Evolutionary conservation across 192 early-diverging fungal genomes (phyloP), one percentile per base, ranked within the genome.

Genomic region (Linnemannia zychae): DNA sequence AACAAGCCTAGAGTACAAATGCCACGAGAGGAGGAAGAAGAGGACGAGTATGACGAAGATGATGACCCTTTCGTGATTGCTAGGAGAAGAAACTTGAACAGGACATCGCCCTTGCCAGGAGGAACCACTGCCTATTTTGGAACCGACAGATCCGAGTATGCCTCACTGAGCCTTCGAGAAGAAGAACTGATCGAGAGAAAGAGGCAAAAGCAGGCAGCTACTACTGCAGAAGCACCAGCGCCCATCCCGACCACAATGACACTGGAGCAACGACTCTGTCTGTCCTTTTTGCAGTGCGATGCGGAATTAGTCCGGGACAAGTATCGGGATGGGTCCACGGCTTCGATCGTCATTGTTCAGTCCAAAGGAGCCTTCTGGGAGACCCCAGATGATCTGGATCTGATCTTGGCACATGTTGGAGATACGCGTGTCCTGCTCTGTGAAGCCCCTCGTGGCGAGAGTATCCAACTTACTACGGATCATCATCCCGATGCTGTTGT

Each of bases 331-430:
- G 94, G 94, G 13, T 95, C 94, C 28, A 95, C 94, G 7, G 94
- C 93, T 2, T 92, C 91, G 47, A 80, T 91, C 3, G 93, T 91
- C 17, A 87, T 95, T 80, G 71, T 95, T 15, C 92, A 93, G 88
- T 90, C 93, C 7, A 80, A 89, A 20, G 93, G 88, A 37, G 90
- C 94, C 28, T 95, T 95, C 77, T 95, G 94, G 94, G 79, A 83
- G 13, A 90, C 88, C 47, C 87, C 89, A 48, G 89, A 93, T 63
- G 88, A 91, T 60, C 81, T 93, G 67, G 90, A 94, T 67, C 79
- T 94, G 72, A 76, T 91, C 33, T 74, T 95, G 33, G 92, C 92
- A 16, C 94, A 91, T 87, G 94, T 94, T n/a, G 94, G 94, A 33
- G 94, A 95, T 71, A 93, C 92, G 0, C 85, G 89, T 72, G 81